Evolutionary conservation across 805 yeast genomes (phyloP), one percentile per base, ranked within the genome.

Genomic region (Saturnispora saitoi): DNA sequence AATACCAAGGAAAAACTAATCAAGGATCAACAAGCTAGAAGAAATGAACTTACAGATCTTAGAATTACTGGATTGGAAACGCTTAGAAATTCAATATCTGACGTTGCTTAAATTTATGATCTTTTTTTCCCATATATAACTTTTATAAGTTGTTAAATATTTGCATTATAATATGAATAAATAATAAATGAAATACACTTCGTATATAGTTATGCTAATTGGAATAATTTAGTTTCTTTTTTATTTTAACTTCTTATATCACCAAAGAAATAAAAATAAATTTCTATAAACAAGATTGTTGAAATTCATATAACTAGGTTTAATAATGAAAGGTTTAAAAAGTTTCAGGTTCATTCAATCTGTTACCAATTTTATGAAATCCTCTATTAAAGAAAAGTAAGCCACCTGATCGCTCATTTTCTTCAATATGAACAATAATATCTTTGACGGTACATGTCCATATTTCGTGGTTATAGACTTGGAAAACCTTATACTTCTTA

Each of bases 381-480:
- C 67, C 66, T 54, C 87, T 70, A 56, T 83, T 74, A 61, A 75
- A 83, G 56, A 83, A 83, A 14, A 85, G 58, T 40, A 85, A 61
- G 0, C 91, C 91, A 14, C 90, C 90, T 2, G 76, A 67, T 34
- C 69, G 65, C 2, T 30, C 49, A 32, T 64, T 62, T 2, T 65
- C 67, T 34, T 68, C 52, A 7, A 52, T 43, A 32, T 55, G 55
- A 0, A 57, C 58, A 11, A 75, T 54, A 3, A 84, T 76, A 37
- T 83, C 83, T 32, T 70, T 66, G 4, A 91, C 95, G 51, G 77
- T 73, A 3, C 87, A 96, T 4, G 89, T 78, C 93, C 96, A 87
- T 3, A 91, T 79, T 61, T 90, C 96, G 66, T 91, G 98, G 59
- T 85, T 88, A 51, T 85, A 89, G 1, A 88, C 82, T 10, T 62